These are phyloP conservation scores for Gossypium lobatum DNA, from an alignment of 441 rosid genomes.

Conservation along the genomic window DNA sequence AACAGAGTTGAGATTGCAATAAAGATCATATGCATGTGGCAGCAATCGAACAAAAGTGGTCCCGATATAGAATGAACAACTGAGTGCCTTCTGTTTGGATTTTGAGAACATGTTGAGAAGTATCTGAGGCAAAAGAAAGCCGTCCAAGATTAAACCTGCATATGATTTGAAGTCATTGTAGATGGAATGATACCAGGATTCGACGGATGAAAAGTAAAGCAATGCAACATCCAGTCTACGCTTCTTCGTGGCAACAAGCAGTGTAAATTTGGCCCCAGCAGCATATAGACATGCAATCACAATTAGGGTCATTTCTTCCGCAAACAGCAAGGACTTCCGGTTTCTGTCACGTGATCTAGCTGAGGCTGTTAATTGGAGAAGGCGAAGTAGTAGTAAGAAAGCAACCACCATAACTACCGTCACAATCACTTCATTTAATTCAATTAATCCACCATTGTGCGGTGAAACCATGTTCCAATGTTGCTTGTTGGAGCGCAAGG, in stretches of 20 bases:
- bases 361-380: conserved; percentile 25
- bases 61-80: conserved; percentile 19
- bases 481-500: neutral
- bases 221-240: neutral
- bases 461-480: neutral
- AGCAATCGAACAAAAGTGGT: conserved; percentile 20
- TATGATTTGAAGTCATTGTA: neutral
- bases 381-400: conserved; percentile 27
- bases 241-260: conserved; percentile 6
- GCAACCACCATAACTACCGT: conserved; percentile 23
- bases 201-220: neutral
- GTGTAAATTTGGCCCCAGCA: conserved; percentile 13
- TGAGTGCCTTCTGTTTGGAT: conserved; percentile 23
- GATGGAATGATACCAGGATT: neutral
- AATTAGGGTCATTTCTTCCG: conserved; percentile 22
- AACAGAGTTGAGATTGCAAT: conserved; percentile 10
- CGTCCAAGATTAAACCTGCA: conserved; percentile 1
- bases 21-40: conserved; percentile 31
- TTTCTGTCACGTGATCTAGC: conserved; percentile 13
- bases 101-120: conserved; percentile 24
- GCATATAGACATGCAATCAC: conserved; percentile 20
- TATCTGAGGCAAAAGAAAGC: conserved; percentile 30
- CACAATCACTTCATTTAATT: conserved; percentile 19
- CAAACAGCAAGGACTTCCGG: conserved; percentile 12
- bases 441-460: conserved; percentile 6